These are phyloP conservation scores for Xylaria bambusicola DNA, from an alignment of 495 filamentous ascomycete genomes.

Conservation along the genomic window DNA sequence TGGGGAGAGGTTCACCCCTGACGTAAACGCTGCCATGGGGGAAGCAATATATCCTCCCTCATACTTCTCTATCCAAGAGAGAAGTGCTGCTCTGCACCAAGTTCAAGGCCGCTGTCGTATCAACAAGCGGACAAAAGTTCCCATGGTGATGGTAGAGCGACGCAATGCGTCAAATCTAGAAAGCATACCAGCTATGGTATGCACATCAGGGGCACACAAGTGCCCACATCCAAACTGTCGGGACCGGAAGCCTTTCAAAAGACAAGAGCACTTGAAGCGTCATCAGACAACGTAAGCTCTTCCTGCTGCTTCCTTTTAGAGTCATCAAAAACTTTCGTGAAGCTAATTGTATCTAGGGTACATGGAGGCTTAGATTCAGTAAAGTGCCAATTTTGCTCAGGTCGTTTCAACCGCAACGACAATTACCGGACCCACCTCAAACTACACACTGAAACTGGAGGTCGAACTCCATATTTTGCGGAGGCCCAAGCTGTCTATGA, in stretches of 20 bases:
- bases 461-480: constrained; percentile 32
- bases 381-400: constrained; percentile 36
- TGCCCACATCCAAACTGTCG: constrained; percentile 38
- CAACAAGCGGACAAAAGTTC: constrained; percentile 26
- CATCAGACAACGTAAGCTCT: constrained; percentile 60
- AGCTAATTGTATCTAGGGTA: constrained; percentile 1
- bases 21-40: not conserved
- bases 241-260: constrained; percentile 53
- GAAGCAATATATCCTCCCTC: not conserved
- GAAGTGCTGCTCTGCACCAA: constrained; percentile 36
- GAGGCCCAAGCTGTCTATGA: constrained; percentile 30
- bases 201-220: constrained; percentile 6
- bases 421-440: constrained; percentile 41
- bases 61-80: constrained; percentile 28
- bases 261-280: constrained; percentile 66
- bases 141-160: constrained; percentile 17
- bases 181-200: not conserved
- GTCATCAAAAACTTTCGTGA: not conserved
- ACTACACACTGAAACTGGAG: constrained; percentile 37
- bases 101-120: constrained; percentile 27
- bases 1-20: not conserved
- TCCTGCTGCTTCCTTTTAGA: constrained; percentile 25
- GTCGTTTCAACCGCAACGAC: constrained; percentile 36
- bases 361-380: not conserved
- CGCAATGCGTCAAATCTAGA: not conserved